phyloP scores from a whole-genome alignment of 164 flowering plant species.

The Kingdonia uniflora region DNA sequence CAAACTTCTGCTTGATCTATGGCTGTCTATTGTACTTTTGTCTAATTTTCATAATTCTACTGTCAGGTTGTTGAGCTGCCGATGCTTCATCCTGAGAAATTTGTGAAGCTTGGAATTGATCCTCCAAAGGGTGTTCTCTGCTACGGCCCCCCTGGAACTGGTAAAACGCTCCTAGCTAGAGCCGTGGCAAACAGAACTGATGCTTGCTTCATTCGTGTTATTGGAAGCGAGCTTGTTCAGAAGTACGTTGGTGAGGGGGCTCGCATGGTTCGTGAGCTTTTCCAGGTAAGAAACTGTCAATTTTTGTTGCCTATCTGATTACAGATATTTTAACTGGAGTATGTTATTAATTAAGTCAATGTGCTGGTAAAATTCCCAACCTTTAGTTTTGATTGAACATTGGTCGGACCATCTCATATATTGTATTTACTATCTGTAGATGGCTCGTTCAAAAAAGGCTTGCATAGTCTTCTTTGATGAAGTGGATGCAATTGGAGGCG shows the following conservation, averaged over 20 bases:
- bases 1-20: too few species aligned
- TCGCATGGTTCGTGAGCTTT: constrained; percentile 91
- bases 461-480: constrained; percentile 97
- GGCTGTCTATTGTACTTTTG: too few species aligned
- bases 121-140: constrained; percentile 99
- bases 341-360: not conserved
- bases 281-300: constrained; percentile 48
- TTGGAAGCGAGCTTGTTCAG: constrained; percentile 98
- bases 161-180: constrained; percentile 92
- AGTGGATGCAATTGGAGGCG: constrained; percentile 99
- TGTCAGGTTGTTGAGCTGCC: constrained; percentile 78
- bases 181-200: constrained; percentile 98
- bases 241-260: constrained; percentile 99
- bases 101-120: constrained; percentile 97
- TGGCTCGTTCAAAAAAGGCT: constrained; percentile 98
- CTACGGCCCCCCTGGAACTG: constrained; percentile 99
- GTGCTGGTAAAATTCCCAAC: too few species aligned
- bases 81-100: constrained; percentile 98
- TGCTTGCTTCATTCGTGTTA: constrained; percentile 96
- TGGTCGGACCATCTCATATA: too few species aligned
- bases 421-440: constrained; percentile 27
- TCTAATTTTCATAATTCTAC: too few species aligned
- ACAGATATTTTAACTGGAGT: not conserved
- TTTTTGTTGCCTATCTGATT: not conserved
- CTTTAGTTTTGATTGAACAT: too few species aligned